Conservation (phyloP, 768 basidiomycete genomes). For the Lentinula boryana region DNA sequence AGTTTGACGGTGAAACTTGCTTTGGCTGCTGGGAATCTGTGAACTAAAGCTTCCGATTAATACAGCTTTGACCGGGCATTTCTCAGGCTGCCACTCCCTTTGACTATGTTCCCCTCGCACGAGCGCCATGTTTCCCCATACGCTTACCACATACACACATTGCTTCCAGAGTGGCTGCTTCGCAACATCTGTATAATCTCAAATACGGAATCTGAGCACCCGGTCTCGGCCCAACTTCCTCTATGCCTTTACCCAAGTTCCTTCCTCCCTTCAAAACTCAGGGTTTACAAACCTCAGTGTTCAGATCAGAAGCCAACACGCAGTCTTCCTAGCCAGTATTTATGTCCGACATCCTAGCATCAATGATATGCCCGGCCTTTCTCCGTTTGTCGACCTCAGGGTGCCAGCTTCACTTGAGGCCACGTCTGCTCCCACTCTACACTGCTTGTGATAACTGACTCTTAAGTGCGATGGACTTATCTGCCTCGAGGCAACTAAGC, state of each 20-base stretch:
- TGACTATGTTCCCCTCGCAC: background rate
- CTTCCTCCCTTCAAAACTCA: background rate
- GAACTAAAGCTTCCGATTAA: background rate
- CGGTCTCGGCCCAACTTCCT: too few species aligned
- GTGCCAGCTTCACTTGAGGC: background rate
- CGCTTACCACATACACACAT: too few species aligned
- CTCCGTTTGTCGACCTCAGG: conserved; percentile 3
- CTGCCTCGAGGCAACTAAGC: conserved; percentile 5
- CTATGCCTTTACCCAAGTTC: background rate
- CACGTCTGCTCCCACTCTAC: too few species aligned
- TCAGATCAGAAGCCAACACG: background rate
- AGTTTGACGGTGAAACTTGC: background rate
- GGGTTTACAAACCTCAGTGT: background rate
- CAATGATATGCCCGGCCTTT: background rate
- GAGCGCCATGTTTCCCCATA: background rate
- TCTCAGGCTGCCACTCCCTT: background rate
- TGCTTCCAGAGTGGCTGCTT: too few species aligned
- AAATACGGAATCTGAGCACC: too few species aligned
- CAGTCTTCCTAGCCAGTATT: background rate
- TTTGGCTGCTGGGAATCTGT: background rate
- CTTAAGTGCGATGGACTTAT: background rate
- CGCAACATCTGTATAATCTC: too few species aligned
- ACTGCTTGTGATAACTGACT: background rate
- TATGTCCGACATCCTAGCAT: background rate
- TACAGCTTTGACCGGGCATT: background rate